A percentile compares a stretch with the other conserved stretches of the same genome.
Conservation (phyloP, 1,284 basidiomycete genomes). For the Cronartium quercuum region DNA sequence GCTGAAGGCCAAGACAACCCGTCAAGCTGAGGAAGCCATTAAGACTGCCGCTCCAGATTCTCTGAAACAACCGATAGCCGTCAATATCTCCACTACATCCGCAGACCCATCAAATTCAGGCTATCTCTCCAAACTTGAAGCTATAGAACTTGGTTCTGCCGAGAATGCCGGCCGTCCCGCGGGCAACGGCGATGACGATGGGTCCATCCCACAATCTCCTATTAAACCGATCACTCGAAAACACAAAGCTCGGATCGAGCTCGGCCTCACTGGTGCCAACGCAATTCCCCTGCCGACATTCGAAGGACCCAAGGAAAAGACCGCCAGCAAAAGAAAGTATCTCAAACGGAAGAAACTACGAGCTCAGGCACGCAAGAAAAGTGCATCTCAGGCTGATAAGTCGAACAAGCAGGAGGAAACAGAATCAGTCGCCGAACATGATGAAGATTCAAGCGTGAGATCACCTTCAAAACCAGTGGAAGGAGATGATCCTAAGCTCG, state of each 20-base stretch:
- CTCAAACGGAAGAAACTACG: constrained; percentile 62
- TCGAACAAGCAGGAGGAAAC: constrained; percentile 43
- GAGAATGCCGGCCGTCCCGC: not conserved
- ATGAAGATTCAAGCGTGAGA: not conserved
- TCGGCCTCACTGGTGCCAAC: constrained; percentile 33
- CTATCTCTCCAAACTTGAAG: not conserved
- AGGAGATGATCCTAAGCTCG: not conserved
- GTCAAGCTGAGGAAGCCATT: not conserved
- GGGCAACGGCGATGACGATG: not conserved
- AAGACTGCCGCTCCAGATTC: not conserved
- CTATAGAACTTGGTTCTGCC: not conserved
- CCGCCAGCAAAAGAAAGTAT: constrained; percentile 61
- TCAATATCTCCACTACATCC: not conserved
- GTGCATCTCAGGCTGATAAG: constrained; percentile 47
- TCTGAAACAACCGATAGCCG: not conserved
- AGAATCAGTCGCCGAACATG: constrained; percentile 1
- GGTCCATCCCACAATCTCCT: not conserved
- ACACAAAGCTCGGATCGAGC: constrained; percentile 19
- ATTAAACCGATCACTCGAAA: constrained; percentile 15
- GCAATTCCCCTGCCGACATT: constrained; percentile 18
- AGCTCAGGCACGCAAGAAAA: constrained; percentile 56
- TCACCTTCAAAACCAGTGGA: too few species aligned
- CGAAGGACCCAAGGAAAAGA: constrained; percentile 49
- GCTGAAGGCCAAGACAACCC: constrained; percentile 1
- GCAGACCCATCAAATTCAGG: not conserved